A percentile compares a stretch with the other conserved stretches of the same genome.
phyloP scores from a whole-genome alignment of 2,329 filamentous ascomycete genomes.

The Colletotrichum sp. region DNA sequence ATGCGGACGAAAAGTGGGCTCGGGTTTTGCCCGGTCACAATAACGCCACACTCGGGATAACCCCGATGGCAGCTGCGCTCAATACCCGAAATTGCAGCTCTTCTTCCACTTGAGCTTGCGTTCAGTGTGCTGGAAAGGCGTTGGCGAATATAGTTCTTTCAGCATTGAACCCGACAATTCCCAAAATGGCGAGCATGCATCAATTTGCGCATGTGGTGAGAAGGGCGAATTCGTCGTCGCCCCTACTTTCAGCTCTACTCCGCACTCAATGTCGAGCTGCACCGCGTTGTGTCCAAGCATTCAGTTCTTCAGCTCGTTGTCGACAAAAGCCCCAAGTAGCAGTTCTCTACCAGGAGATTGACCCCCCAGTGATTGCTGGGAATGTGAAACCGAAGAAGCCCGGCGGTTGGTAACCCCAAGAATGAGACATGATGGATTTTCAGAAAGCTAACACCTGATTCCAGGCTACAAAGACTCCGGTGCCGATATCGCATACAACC shows the following conservation, averaged over 20 bases:
- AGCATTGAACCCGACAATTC: neutral
- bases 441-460: neutral
- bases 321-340: neutral
- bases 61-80: neutral
- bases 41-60: neutral
- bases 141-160: neutral
- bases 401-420: neutral
- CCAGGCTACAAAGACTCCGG: neutral
- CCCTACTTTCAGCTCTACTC: neutral
- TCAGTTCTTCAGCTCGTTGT: neutral
- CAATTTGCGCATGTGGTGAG: neutral
- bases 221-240: neutral
- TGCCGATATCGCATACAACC: neutral
- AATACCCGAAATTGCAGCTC: neutral
- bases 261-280: neutral
- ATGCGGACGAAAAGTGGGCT: neutral
- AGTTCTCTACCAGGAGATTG: neutral
- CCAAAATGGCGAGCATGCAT: neutral
- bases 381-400: neutral
- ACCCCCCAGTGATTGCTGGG: neutral
- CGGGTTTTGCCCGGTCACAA: neutral
- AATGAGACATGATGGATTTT: too few relatives aligned
- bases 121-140: neutral
- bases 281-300: neutral
- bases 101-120: neutral